phyloP scores from a whole-genome alignment of 169 alveolate genomes.

The Plasmodium falciparum region DNA sequence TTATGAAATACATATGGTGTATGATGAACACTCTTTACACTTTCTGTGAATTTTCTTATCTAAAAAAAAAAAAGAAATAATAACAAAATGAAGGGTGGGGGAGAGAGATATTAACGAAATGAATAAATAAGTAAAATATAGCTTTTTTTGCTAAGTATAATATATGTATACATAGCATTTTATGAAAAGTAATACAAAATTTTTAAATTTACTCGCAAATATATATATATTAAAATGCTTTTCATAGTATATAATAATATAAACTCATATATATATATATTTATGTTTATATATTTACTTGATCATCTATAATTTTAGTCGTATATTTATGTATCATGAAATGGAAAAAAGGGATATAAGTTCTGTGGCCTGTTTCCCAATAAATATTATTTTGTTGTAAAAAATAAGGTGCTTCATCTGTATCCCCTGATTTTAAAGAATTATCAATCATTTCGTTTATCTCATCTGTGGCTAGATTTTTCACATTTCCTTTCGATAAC shows the following conservation, averaged over 20 bases:
- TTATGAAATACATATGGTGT: slow-evolving; percentile 89
- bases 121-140: neutral
- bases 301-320: slow-evolving; percentile 89
- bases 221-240: no score
- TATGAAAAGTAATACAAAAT: no score
- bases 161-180: no score
- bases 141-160: neutral
- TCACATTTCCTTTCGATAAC: neutral
- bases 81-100: neutral
- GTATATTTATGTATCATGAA: slow-evolving; percentile 85
- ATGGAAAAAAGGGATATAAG: slow-evolving; percentile 90
- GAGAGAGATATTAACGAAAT: neutral
- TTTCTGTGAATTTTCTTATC: slow-evolving; percentile 83
- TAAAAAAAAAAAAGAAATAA: slow-evolving; percentile 16
- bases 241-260: no score
- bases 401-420: slow-evolving; percentile 54
- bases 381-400: slow-evolving; percentile 88
- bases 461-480: slow-evolving; percentile 4
- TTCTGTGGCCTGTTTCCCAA: slow-evolving; percentile 93
- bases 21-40: slow-evolving; percentile 84
- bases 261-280: no score
- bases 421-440: slow-evolving; percentile 46
- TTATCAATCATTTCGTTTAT: slow-evolving; percentile 38
- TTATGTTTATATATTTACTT: slow-evolving; percentile 61
- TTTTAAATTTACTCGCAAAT: no score